Base-by-base conservation (phyloP, 2,329 filamentous ascomycete genomes). In the Penicillium capsulatum region DNA sequence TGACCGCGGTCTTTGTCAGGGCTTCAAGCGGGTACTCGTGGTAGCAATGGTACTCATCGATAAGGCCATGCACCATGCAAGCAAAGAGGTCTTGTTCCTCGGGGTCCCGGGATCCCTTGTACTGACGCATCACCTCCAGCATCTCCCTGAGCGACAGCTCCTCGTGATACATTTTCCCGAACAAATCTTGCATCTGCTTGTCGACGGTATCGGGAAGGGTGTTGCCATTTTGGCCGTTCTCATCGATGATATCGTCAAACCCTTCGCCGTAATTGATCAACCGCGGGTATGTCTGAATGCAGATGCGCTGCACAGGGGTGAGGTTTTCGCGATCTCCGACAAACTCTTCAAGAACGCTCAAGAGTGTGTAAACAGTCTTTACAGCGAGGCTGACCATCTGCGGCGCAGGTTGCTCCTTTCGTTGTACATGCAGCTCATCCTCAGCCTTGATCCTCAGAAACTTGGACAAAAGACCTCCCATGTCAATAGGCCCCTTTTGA, bases 21-120 rank as follows among this genome's bases (percentile, higher is more conserved):
- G 92, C 92, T 59, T 96, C 91, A n/a, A 96, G 74, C 0, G 94
- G 94, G 63, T 98, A 98, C 58, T 94, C 90, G 28, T 85, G 80
- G 61, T 96, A 98, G 59, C 95, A 94, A 39, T 84, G 84, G 63
- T 96, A 98, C 69, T 98, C 92, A 55, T 98, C 92, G 55, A 98
- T 96, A 3, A 98, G 73, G 1, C 92, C 92, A 58, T 96, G 90
- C 24, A 98, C 94, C 89, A 98, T 98, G 69, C 91, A 96, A 10
- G 91, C 86, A 61, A 98, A 98, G 5, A 96, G 78, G 60, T 98
- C 92, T 62, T 97, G 92, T 45, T 96, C 88, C 11, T 83, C 71
- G 2, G 87, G 77, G 44, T 92, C 85, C 33, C 81, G 80, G 0
- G 94, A 97, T 40, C 81, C 81, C 63, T 98, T 97, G 69, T 95